Evolutionary conservation across 208 protist species (phyloP).

Genomic region (Endotrypanum monterogeii): DNA sequence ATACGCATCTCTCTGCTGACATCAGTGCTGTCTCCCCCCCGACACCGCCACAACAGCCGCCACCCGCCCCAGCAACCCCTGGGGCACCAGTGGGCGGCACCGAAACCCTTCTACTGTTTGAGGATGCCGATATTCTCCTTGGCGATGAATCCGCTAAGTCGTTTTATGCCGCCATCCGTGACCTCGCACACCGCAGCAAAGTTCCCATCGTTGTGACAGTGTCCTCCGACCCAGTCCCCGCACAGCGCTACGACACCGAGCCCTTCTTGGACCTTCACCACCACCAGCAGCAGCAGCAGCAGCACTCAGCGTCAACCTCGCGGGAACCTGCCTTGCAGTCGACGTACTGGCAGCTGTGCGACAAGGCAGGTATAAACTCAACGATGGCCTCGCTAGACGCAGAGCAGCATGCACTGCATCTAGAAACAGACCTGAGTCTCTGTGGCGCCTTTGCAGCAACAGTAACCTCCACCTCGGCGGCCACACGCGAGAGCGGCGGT

Average conservation of each 20-base stretch:
- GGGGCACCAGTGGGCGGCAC: slow-evolving; percentile 3
- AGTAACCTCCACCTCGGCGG: background rate
- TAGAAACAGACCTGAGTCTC: slow-evolving; percentile 8
- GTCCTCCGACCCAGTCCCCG: slow-evolving; percentile 32
- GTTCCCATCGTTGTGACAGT: slow-evolving; percentile 81
- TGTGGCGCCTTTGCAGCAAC: background rate
- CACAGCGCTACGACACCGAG: slow-evolving; percentile 32
- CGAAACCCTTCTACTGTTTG: slow-evolving; percentile 78
- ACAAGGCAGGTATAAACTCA: slow-evolving; percentile 21
- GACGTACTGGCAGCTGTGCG: slow-evolving; percentile 25
- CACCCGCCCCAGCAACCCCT: background rate
- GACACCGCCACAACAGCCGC: background rate
- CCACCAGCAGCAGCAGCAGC: background rate
- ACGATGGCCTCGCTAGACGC: slow-evolving; percentile 28
- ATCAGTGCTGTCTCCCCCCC: background rate
- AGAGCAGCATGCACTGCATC: slow-evolving; percentile 19
- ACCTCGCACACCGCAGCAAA: slow-evolving; percentile 75
- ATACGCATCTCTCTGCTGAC: background rate
- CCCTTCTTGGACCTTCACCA: background rate
- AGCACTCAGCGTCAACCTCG: background rate
- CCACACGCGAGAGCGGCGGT: slow-evolving; percentile 1
- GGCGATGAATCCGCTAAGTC: slow-evolving; percentile 64
- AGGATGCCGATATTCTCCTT: slow-evolving; percentile 82
- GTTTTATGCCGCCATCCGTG: slow-evolving; percentile 79
- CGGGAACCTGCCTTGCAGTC: background rate